These are phyloP conservation scores for Schwanniomyces yamadae DNA, from an alignment of 805 yeast species.

Conservation along the genomic window DNA sequence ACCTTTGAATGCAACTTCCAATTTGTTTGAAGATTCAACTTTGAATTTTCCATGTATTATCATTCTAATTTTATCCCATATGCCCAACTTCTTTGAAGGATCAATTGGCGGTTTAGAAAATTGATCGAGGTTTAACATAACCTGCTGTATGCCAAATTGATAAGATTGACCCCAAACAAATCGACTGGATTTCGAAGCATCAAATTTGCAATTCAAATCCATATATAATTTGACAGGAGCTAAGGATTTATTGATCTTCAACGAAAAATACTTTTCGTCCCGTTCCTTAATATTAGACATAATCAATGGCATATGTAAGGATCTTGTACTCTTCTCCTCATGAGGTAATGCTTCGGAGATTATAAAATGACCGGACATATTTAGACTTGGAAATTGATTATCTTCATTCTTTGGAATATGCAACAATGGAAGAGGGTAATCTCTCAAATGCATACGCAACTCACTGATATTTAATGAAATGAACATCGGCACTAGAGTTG, in stretches of 20 bases:
- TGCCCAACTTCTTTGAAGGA: slow-evolving; percentile 79
- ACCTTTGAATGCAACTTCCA: slow-evolving; percentile 68
- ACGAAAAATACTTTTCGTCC: slow-evolving; percentile 41
- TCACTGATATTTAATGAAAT: slow-evolving; percentile 59
- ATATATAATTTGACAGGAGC: slow-evolving; percentile 73
- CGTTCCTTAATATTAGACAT: neutral
- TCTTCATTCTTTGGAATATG: slow-evolving; percentile 56
- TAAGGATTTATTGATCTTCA: slow-evolving; percentile 72
- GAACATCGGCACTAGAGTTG: slow-evolving; percentile 65
- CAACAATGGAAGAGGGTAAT: slow-evolving; percentile 81
- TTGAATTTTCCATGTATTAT: slow-evolving; percentile 70
- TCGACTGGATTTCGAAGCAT: slow-evolving; percentile 57
- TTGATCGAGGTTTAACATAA: slow-evolving; percentile 73
- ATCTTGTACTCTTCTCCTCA: slow-evolving; percentile 54
- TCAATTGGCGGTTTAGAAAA: slow-evolving; percentile 90
- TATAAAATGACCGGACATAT: slow-evolving; percentile 61
- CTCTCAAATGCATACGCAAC: slow-evolving; percentile 69
- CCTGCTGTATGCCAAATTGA: slow-evolving; percentile 80
- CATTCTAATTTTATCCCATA: slow-evolving; percentile 87
- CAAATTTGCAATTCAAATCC: slow-evolving; percentile 54
- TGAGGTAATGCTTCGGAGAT: slow-evolving; percentile 63
- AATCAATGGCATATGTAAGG: slow-evolving; percentile 51
- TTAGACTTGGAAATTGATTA: slow-evolving; percentile 20
- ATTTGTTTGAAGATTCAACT: slow-evolving; percentile 49
- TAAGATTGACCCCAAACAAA: slow-evolving; percentile 84